Evolutionary conservation across 306 rosid species (phyloP), one percentile per base, ranked within the genome.

Genomic region (Alnus glutinosa): DNA sequence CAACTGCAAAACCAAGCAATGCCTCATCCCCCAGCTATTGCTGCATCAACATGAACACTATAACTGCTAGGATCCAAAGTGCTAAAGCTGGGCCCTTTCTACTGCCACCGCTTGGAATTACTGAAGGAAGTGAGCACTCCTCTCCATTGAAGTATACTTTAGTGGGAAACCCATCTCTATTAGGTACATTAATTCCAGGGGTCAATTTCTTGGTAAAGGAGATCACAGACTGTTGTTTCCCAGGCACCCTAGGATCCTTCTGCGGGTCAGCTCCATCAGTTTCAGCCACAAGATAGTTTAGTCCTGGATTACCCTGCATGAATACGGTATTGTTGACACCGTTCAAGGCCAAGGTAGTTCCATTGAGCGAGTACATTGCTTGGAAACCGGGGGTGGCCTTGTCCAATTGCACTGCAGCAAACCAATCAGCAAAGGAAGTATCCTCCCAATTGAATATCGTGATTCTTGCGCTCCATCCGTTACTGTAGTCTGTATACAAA

Each of bases 401-500:
- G 80, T 90, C 86, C 94, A 96, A 80, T 83, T 96, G 79, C 5
- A 90, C 94, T 0, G 99, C 99, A 76, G 95, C 89, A 84, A 96
- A 96, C 99, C 99, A 96, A 77, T 96, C 99, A 34, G 79, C 92
- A 75, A 86, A 93, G 59, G 36, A 71, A 68, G 86, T 84, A 7
- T 93, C 99, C 6, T 73, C 99, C 99, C 99, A 96, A 75, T 96
- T 96, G 81, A 96, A 96, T 64, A 96, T 85, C 14, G 99, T 91
- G 77, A 96, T 75, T 83, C 99, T 93, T 30, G 97, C 98, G 39
- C 83, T 93, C 99, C 99, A 96, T 66, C 99, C 99, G 55, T 74
- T 76, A 9, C 54, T 70, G 81, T 91, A 96, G 80, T 96, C 99
- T 0, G 99, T 71, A 47, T 54, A 59, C 11, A 96, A 19, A 80